These are phyloP conservation scores for Aquilaria sinensis DNA, from an alignment of 345 rosid species.

Conservation along the genomic window DNA sequence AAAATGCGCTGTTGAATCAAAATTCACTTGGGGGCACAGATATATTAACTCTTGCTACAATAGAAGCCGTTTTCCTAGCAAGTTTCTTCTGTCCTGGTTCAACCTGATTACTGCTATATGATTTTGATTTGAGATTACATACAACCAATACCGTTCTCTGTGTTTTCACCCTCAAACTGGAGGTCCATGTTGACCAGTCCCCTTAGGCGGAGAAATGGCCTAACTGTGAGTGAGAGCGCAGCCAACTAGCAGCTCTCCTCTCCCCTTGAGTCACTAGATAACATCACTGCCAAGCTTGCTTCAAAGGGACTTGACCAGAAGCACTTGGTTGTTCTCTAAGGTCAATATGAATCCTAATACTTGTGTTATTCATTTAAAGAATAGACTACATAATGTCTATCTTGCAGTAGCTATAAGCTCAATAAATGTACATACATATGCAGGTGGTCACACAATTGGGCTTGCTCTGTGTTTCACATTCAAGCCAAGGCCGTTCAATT, in stretches of 20 bases:
- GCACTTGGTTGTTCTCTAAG: conserved; percentile 69
- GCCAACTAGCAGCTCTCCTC: conserved; percentile 52
- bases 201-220: conserved; percentile 61
- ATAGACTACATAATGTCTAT: background rate
- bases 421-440: background rate
- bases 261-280: conserved; percentile 47
- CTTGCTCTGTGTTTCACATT: conserved; percentile 68
- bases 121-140: background rate
- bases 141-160: background rate
- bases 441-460: conserved; percentile 65
- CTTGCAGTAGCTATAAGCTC: no score
- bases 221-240: conserved; percentile 35
- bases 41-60: conserved; percentile 49
- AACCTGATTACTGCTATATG: background rate
- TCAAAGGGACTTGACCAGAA: conserved; percentile 53
- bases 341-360: conserved; percentile 11
- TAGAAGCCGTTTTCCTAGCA: conserved; percentile 49
- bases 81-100: background rate
- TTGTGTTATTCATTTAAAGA: background rate
- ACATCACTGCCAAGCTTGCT: conserved; percentile 50
- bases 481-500: conserved; percentile 58
- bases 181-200: conserved; percentile 42
- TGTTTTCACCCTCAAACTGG: conserved; percentile 29
- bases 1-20: conserved; percentile 34
- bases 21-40: conserved; percentile 65